Conservation (phyloP, 305 asterid species). For the Caryopteris hybrid region DNA sequence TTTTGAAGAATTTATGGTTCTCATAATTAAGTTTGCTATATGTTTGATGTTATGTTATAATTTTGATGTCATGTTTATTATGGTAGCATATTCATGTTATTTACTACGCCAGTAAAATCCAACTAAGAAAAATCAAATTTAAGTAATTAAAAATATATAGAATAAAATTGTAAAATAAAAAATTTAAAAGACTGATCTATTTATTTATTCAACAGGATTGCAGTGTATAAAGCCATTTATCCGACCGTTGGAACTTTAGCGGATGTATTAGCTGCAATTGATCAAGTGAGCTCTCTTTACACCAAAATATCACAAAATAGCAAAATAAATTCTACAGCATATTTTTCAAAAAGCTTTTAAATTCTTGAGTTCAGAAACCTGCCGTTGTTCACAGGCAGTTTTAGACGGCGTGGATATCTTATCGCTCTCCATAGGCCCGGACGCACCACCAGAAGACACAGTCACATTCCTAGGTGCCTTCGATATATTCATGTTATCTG, state of each 20-base stretch:
- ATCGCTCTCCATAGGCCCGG: slow-evolving; percentile 87
- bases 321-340: neutral
- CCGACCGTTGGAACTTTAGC: slow-evolving; percentile 76
- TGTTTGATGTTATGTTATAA: too few relatives aligned
- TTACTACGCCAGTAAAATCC: too few relatives aligned
- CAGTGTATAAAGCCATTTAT: slow-evolving; percentile 86
- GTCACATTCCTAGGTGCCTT: slow-evolving; percentile 69
- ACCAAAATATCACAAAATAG: neutral
- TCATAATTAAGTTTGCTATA: too few relatives aligned
- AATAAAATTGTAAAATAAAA: too few relatives aligned
- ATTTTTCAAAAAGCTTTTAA: neutral
- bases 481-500: slow-evolving; percentile 83
- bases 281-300: slow-evolving; percentile 51
- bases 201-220: slow-evolving; percentile 49
- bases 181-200: too few relatives aligned
- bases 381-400: slow-evolving; percentile 48
- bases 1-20: too few relatives aligned
- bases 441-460: slow-evolving; percentile 68
- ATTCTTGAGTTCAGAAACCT: neutral
- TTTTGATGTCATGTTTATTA: too few relatives aligned
- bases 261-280: slow-evolving; percentile 91
- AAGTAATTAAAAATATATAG: too few relatives aligned
- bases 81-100: too few relatives aligned
- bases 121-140: too few relatives aligned
- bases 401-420: slow-evolving; percentile 83